These are phyloP conservation scores for Athelia sp. DNA, from an alignment of 1,284 basidiomycete species.

Conservation along the genomic window DNA sequence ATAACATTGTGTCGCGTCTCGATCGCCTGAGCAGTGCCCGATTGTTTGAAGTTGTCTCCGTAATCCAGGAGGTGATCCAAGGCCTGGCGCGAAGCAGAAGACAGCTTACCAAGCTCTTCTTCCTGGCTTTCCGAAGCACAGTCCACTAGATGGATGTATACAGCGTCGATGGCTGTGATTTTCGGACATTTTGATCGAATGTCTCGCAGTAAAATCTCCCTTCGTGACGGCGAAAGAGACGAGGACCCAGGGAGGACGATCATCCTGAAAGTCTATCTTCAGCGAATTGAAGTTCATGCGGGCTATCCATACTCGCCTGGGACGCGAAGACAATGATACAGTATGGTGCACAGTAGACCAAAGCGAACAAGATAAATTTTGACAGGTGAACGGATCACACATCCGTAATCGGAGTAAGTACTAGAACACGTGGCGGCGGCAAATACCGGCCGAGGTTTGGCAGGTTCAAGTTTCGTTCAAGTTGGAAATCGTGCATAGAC, in stretches of 20 bases:
- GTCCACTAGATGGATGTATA: slow-evolving; percentile 87
- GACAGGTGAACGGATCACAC: too few species aligned
- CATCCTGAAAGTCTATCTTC: slow-evolving; percentile 50
- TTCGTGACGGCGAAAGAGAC: slow-evolving; percentile 66
- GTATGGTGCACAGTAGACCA: too few species aligned
- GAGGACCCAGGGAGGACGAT: slow-evolving; percentile 70
- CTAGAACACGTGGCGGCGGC: too few species aligned
- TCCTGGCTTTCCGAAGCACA: slow-evolving; percentile 45
- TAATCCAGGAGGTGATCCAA: slow-evolving; percentile 83
- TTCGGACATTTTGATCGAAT: slow-evolving; percentile 53
- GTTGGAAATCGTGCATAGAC: too few species aligned
- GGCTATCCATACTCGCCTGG: too few species aligned
- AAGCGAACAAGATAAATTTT: too few species aligned
- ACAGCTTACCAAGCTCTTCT: slow-evolving; percentile 38
- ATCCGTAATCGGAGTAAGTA: too few species aligned
- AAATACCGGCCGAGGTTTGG: too few species aligned
- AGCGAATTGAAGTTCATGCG: too few species aligned
- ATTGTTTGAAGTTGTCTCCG: slow-evolving; percentile 70
- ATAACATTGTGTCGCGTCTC: slow-evolving; percentile 40
- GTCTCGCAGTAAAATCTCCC: slow-evolving; percentile 60
- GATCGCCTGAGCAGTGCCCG: slow-evolving; percentile 39
- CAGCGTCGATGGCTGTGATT: slow-evolving; percentile 72
- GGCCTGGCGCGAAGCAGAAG: slow-evolving; percentile 45
- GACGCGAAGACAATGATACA: too few species aligned
- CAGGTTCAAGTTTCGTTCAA: too few species aligned